Percentiles rank a stretch among this genome's conserved stretches.
phyloP scores from a whole-genome alignment of 257 asterid genomes.

The Parsonsia alboflavescens region DNA sequence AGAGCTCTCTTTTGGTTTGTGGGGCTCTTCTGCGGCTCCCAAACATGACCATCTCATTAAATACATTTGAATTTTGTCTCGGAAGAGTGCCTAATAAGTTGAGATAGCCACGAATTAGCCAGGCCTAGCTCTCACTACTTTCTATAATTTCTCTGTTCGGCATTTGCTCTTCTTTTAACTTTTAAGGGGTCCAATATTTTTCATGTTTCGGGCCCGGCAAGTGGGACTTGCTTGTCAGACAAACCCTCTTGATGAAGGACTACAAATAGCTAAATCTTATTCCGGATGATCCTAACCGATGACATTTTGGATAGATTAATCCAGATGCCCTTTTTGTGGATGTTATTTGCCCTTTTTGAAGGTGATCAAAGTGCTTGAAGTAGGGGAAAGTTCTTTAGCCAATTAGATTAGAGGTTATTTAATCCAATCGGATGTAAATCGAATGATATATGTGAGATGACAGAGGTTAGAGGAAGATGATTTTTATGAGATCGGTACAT shows the following conservation, averaged over 20 bases:
- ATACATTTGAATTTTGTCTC: constrained; percentile 11
- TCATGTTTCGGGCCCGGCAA: constrained; percentile 7
- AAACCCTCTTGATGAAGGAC: constrained; percentile 18
- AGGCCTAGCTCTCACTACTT: too few relatives aligned
- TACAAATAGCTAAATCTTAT: constrained; percentile 1
- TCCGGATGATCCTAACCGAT: constrained; percentile 35
- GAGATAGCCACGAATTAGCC: not conserved
- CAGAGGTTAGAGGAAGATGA: too few relatives aligned
- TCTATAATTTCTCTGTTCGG: not conserved
- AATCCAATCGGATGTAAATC: too few relatives aligned
- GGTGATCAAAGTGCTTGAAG: too few relatives aligned
- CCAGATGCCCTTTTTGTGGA: constrained; percentile 54
- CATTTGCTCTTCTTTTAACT: constrained; percentile 6
- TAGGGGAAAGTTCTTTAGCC: too few relatives aligned
- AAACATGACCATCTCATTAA: constrained; percentile 25
- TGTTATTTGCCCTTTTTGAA: constrained; percentile 30
- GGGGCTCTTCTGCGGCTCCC: constrained; percentile 27
- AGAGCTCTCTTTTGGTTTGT: constrained; percentile 12
- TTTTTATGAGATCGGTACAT: too few relatives aligned
- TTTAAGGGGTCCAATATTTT: not conserved
- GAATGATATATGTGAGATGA: too few relatives aligned
- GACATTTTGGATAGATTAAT: constrained; percentile 26
- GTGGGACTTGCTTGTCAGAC: constrained; percentile 25
- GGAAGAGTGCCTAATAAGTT: not conserved
- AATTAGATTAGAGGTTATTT: too few relatives aligned